A percentile compares a stretch with the other conserved stretches of the same genome.
Evolutionary conservation across 495 filamentous ascomycete genomes (phyloP).

Genomic region (Aspergillus conjunctus): DNA sequence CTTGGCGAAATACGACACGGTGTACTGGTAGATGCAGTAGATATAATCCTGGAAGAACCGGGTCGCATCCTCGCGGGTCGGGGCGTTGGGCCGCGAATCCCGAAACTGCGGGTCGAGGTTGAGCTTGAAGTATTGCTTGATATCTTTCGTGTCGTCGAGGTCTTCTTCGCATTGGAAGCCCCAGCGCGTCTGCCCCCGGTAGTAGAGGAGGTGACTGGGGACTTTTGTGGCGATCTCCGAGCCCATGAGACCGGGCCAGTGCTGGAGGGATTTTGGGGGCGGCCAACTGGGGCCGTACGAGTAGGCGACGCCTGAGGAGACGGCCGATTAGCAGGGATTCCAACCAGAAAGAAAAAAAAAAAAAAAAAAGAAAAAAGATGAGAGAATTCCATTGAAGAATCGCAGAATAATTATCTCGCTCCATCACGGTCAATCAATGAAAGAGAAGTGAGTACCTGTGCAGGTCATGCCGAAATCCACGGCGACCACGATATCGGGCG

Average conservation of each 20-base stretch:
- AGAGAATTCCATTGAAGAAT: not conserved
- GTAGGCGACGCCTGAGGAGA: conserved; percentile 53
- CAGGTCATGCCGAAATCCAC: conserved; percentile 66
- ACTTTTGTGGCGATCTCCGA: conserved; percentile 61
- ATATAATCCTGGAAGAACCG: conserved; percentile 58
- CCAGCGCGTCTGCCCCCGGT: conserved; percentile 44
- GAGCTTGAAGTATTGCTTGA: conserved; percentile 63
- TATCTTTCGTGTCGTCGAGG: conserved; percentile 33
- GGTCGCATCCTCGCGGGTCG: conserved; percentile 50
- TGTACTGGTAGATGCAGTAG: conserved; percentile 55
- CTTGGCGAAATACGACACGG: conserved; percentile 49
- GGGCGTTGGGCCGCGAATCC: conserved; percentile 27
- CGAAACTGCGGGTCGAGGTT: conserved; percentile 54
- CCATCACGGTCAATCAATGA: no score
- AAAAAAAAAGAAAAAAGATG: not conserved
- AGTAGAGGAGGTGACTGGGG: conserved; percentile 39
- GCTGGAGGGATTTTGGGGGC: conserved; percentile 56
- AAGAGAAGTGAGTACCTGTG: conserved; percentile 47
- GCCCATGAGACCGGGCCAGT: conserved; percentile 59
- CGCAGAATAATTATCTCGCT: no score
- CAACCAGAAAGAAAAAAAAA: not conserved
- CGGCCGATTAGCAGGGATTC: no score
- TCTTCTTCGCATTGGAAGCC: conserved; percentile 59
- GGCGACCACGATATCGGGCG: conserved; percentile 60
- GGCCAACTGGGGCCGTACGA: conserved; percentile 45